Evolutionary conservation across 164 flowering plant species (phyloP), one percentile per base, ranked within the genome.

Genomic region (Vitis rotundifolia): DNA sequence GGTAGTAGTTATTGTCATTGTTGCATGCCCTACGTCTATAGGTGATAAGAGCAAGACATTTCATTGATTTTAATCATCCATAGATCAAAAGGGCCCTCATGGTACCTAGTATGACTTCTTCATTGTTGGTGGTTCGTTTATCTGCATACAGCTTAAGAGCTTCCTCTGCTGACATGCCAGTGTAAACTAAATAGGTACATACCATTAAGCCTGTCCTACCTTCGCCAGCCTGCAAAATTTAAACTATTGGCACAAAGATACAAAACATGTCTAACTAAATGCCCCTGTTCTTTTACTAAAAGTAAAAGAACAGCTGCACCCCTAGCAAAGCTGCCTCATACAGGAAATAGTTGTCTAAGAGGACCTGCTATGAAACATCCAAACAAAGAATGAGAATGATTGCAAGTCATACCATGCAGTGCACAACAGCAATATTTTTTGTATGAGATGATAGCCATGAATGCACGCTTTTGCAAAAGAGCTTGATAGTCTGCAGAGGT

Each of bases 181-280:
- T 16, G 66, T 91, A 92, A 71, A 88, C 91, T 19, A 92, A 83
- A 75, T 87, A 89, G 49, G 87, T 80, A 68, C 89, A 89, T 16
- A 91, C 92, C 98, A 91, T 92, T 71, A 92, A 81, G 61, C 98
- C 94, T 19, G 97, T 92, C 77, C 98, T 79, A 57, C 98, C 94
- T 83, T 92, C 91, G 37, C 98, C 97, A 37, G 98, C 98, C 98
- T 91, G 89, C 61, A 78, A 63, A 78, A 65, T 8, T 67, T n/a
- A 60, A 71, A 22, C 62, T 44, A 74, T 48, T 47, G 62, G 44
- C 61, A 63, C 9, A 47, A 19, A 64, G 28, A 31, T 50, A 22
- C 44, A 56, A 50, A 22, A n/a, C 49, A 5, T 14, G 11, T 19
- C 10, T 53, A 28, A 63, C 26, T 22, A 22, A 22, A 22, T 22